These are phyloP conservation scores for Arxiozyma bovina DNA, from an alignment of 1,139 yeast species.

Conservation along the genomic window DNA sequence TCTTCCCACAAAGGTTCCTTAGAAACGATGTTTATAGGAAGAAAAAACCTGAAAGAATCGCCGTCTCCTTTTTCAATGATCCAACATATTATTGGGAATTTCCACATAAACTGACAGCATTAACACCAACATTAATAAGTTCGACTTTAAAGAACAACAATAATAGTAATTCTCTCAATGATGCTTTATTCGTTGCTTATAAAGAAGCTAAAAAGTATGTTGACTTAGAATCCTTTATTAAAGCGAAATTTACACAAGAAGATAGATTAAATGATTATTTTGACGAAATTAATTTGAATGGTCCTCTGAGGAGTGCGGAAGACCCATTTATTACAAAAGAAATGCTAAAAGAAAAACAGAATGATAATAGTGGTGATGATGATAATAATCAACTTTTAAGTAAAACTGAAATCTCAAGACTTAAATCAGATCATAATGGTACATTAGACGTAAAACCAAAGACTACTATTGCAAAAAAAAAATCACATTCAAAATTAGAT, in stretches of 20 bases:
- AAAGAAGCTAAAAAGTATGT: constrained; percentile 23
- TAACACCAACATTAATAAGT: constrained; percentile 14
- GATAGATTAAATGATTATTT: constrained; percentile 20
- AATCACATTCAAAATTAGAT: constrained; percentile 19
- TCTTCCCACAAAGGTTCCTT: constrained; percentile 29
- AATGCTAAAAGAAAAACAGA: not conserved
- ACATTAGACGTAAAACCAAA: not conserved
- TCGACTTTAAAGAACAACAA: constrained; percentile 13
- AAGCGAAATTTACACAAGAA: constrained; percentile 21
- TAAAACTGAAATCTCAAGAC: not conserved
- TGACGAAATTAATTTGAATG: constrained; percentile 10
- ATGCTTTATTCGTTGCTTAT: constrained; percentile 26
- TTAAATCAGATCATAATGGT: not conserved
- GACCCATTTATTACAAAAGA: constrained; percentile 23
- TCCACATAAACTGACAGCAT: constrained; percentile 22
- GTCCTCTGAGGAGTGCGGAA: constrained; percentile 20
- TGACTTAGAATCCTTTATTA: constrained; percentile 21
- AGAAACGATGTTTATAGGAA: constrained; percentile 27
- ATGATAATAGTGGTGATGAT: not conserved
- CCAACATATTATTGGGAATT: constrained; percentile 32
- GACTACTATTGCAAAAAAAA: constrained; percentile 6
- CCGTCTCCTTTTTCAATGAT: constrained; percentile 33
- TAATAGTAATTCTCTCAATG: constrained; percentile 9
- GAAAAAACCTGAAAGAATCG: constrained; percentile 22
- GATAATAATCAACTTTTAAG: no score